phyloP scores from a whole-genome alignment of 148 eudicot genomes.

The Hydrangea macrophylla region DNA sequence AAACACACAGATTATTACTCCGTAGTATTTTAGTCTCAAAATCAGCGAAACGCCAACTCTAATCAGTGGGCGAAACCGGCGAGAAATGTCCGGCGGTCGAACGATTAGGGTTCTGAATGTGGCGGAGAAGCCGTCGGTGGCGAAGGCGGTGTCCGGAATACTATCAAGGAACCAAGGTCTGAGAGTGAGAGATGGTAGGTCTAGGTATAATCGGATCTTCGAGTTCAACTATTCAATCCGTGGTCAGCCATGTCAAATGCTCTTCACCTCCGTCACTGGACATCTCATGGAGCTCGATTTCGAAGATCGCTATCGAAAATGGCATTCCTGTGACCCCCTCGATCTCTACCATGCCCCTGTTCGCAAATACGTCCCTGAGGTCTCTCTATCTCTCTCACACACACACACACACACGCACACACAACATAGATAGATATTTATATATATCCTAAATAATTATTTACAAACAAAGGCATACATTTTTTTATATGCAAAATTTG shows the following conservation, averaged over 20 bases:
- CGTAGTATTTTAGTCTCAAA: background rate
- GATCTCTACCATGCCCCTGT: slow-evolving; percentile 79
- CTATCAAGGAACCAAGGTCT: slow-evolving; percentile 49
- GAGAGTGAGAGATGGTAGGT: slow-evolving; percentile 72
- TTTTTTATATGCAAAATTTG: background rate
- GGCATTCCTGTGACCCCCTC: slow-evolving; percentile 91
- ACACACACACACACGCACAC: background rate
- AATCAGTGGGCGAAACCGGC: background rate
- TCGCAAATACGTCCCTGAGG: slow-evolving; percentile 65
- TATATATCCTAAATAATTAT: too few relatives aligned
- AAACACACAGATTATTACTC: too few relatives aligned
- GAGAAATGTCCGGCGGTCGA: slow-evolving; percentile 26
- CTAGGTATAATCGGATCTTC: slow-evolving; percentile 80
- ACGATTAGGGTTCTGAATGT: slow-evolving; percentile 74
- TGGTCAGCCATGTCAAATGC: slow-evolving; percentile 68
- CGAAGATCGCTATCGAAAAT: slow-evolving; percentile 71
- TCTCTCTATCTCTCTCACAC: slow-evolving; percentile 7
- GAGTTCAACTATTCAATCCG: slow-evolving; percentile 65
- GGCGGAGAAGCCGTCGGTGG: slow-evolving; percentile 99
- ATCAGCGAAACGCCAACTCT: background rate
- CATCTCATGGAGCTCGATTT: slow-evolving; percentile 93
- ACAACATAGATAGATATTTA: too few relatives aligned
- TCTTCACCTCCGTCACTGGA: slow-evolving; percentile 88
- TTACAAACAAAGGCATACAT: too few relatives aligned
- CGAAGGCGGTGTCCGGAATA: slow-evolving; percentile 76